Conservation (phyloP, 176 grass and related monocot genomes). For the Neostapfia colusana region DNA sequence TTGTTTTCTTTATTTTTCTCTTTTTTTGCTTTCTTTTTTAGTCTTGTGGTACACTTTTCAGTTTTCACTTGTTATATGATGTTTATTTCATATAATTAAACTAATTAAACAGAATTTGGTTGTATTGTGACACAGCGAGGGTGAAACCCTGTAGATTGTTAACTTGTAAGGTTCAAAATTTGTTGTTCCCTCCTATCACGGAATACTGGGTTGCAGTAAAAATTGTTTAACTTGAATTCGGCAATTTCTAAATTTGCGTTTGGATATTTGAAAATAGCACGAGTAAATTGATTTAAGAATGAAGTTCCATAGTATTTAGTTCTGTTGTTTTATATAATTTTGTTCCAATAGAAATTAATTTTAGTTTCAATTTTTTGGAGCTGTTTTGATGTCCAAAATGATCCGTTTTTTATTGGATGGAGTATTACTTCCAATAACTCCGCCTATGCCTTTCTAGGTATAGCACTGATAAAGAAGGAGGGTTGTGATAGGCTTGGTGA, state of each 20-base stretch:
- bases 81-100: conserved; percentile 15
- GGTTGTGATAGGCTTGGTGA: too few relatives aligned
- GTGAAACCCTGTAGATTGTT: background rate
- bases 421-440: too few relatives aligned
- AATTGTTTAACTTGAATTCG: background rate
- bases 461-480: too few relatives aligned
- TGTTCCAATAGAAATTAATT: background rate
- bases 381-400: background rate
- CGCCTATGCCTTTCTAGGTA: too few relatives aligned
- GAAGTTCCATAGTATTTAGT: background rate
- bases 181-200: background rate
- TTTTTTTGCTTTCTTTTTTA: background rate
- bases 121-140: background rate
- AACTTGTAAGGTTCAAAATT: background rate
- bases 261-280: background rate
- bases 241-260: background rate
- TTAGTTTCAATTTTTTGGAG: background rate
- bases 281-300: background rate
- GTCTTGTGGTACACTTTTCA: background rate
- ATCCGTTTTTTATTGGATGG: background rate
- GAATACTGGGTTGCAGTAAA: background rate
- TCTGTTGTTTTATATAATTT: background rate
- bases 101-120: background rate
- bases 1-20: conserved; percentile 1
- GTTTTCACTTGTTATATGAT: background rate